phyloP scores from a whole-genome alignment of 192 early-diverging fungal species.

The Umbelopsis ramanniana region DNA sequence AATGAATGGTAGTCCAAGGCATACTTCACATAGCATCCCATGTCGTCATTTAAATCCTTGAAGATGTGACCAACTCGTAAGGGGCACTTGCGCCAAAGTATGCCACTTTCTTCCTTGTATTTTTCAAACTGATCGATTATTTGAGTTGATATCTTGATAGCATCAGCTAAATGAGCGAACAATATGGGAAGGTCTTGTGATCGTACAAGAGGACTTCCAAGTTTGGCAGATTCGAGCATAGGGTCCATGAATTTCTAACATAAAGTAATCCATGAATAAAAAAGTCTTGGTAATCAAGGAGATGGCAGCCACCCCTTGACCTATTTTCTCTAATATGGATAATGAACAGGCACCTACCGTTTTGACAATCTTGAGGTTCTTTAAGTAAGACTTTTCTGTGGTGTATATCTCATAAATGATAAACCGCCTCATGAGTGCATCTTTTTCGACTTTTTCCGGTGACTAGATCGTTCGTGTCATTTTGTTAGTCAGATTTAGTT shows the following conservation, averaged over 20 bases:
- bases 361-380: constrained; percentile 17
- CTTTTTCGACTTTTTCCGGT: constrained; percentile 5
- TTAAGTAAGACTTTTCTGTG: constrained; percentile 35
- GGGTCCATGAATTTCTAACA: constrained; percentile 45
- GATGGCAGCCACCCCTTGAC: too few species aligned
- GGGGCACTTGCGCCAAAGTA: constrained; percentile 7
- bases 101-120: constrained; percentile 16
- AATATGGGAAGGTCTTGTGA: constrained; percentile 37
- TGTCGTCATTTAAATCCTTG: constrained; percentile 27
- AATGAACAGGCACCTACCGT: constrained; percentile 22
- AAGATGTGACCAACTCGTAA: constrained; percentile 35
- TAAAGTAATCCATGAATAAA: not conserved
- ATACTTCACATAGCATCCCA: constrained; percentile 39
- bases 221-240: constrained; percentile 30
- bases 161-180: constrained; percentile 40
- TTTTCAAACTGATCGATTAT: constrained; percentile 25
- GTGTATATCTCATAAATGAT: constrained; percentile 34
- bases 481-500: not conserved
- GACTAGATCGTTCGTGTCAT: not conserved
- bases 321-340: not conserved
- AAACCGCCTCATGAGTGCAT: constrained; percentile 28
- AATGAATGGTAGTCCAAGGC: constrained; percentile 37
- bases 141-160: constrained; percentile 36
- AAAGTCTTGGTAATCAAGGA: too few species aligned
- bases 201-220: constrained; percentile 36